These are phyloP conservation scores for Luffa aegyptiaca DNA, from an alignment of 306 rosid species.

Conservation along the genomic window DNA sequence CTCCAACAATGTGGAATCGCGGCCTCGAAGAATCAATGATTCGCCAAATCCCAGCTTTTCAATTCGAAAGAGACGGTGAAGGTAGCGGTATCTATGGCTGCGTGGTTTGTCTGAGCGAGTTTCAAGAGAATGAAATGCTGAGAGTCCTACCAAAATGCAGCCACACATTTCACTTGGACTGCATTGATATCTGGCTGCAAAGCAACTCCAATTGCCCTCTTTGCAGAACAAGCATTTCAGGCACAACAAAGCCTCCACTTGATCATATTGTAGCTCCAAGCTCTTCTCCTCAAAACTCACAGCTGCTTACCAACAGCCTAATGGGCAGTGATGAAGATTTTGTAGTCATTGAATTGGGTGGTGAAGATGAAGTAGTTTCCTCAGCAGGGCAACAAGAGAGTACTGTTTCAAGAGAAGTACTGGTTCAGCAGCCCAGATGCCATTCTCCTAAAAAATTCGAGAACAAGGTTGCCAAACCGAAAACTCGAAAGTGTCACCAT, in stretches of 20 bases:
- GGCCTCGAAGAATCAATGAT: slow-evolving; percentile 54
- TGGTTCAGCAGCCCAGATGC: slow-evolving; percentile 13
- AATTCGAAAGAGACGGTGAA: slow-evolving; percentile 24
- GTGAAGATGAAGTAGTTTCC: slow-evolving; percentile 22
- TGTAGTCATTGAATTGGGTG: slow-evolving; percentile 57
- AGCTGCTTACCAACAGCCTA: slow-evolving; percentile 25
- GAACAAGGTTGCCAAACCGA: slow-evolving; percentile 5
- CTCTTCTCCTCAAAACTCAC: slow-evolving; percentile 69
- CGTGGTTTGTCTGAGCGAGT: slow-evolving; percentile 70
- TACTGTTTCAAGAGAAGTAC: slow-evolving; percentile 18
- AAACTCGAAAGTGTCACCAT: slow-evolving; percentile 35
- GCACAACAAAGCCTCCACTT: slow-evolving; percentile 36
- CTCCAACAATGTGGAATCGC: slow-evolving; percentile 34
- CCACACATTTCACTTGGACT: slow-evolving; percentile 82
- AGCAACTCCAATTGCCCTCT: slow-evolving; percentile 90
- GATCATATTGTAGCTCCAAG: slow-evolving; percentile 53
- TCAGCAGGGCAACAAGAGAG: slow-evolving; percentile 29
- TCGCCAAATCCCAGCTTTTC: slow-evolving; percentile 42
- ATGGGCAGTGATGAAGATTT: slow-evolving; percentile 61
- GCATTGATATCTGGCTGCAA: slow-evolving; percentile 94
- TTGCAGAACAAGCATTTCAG: slow-evolving; percentile 77
- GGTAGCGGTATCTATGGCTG: slow-evolving; percentile 32
- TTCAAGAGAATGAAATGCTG: slow-evolving; percentile 57
- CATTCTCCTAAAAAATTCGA: slow-evolving; percentile 27
- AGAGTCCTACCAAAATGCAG: slow-evolving; percentile 78